These are phyloP conservation scores for Priceomyces carsonii DNA, from an alignment of 805 yeast genomes.

Conservation along the genomic window DNA sequence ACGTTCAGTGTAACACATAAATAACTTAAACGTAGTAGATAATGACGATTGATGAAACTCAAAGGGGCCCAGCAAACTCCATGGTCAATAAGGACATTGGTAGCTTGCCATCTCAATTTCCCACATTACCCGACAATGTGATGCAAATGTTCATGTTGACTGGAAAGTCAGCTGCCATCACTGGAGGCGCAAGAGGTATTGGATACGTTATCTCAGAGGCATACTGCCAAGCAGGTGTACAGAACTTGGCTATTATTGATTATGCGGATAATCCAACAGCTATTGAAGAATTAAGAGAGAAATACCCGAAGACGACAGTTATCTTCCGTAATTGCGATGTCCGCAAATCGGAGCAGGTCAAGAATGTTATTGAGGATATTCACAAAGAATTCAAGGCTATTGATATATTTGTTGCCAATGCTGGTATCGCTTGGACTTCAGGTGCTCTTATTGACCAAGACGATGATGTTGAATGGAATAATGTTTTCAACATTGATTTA, in stretches of 20 bases:
- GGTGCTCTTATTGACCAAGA: conserved; percentile 41
- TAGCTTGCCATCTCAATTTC: conserved; percentile 37
- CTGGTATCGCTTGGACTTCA: conserved; percentile 50
- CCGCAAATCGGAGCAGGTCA: conserved; percentile 38
- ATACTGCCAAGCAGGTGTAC: conserved; percentile 37
- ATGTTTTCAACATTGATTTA: conserved; percentile 71
- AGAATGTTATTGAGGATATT: conserved; percentile 30
- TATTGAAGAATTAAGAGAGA: conserved; percentile 23
- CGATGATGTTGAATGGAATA: conserved; percentile 61
- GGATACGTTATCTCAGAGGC: conserved; percentile 38
- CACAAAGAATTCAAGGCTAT: conserved; percentile 33
- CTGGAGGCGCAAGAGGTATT: conserved; percentile 42
- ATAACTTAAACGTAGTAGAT: no score
- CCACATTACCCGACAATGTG: conserved; percentile 26
- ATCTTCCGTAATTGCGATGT: conserved; percentile 39
- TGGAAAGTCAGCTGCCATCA: conserved; percentile 34
- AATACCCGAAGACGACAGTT: conserved; percentile 33
- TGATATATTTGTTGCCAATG: conserved; percentile 48
- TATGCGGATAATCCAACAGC: conserved; percentile 32
- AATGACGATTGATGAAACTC: conserved; percentile 27
- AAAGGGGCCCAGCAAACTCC: conserved; percentile 19
- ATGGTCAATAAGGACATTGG: conserved; percentile 38
- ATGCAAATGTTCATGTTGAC: conserved; percentile 30
- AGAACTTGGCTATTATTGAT: conserved; percentile 42
- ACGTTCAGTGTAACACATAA: no score